Evolutionary conservation across 202 grass and related monocot genomes (phyloP).

Genomic region (Panicum virgatum): DNA sequence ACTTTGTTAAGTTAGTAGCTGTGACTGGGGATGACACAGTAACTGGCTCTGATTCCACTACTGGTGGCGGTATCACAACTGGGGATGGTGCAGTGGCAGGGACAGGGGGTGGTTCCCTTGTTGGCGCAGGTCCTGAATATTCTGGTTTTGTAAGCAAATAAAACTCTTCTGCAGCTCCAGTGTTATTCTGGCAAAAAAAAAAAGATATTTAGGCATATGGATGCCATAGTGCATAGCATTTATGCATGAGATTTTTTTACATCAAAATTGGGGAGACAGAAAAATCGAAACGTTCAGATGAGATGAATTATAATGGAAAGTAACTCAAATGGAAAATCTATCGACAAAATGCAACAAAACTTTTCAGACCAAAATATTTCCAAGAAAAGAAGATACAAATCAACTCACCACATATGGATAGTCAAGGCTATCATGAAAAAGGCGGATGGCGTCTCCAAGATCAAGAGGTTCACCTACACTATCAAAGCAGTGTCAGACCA

Average conservation of each 20-base stretch:
- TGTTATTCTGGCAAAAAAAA: conserved; percentile 64
- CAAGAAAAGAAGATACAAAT: conserved; percentile 26
- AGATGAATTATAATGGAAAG: not conserved
- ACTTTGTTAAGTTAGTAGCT: conserved; percentile 53
- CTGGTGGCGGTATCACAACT: conserved; percentile 46
- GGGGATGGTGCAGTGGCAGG: conserved; percentile 60
- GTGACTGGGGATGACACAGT: conserved; percentile 47
- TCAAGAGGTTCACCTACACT: conserved; percentile 83
- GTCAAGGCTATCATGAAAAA: conserved; percentile 97
- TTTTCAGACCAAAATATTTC: conserved; percentile 10
- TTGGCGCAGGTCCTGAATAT: conserved; percentile 74
- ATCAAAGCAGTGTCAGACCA: conserved; percentile 39
- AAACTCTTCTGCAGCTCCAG: conserved; percentile 75
- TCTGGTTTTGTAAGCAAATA: conserved; percentile 92
- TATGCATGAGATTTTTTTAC: not conserved
- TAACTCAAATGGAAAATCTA: conserved; percentile 1
- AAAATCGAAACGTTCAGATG: not conserved
- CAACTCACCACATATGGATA: conserved; percentile 86
- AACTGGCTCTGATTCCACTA: conserved; percentile 55
- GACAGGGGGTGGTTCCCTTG: conserved; percentile 65
- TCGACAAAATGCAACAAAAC: not conserved
- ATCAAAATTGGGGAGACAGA: not conserved
- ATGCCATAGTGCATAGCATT: conserved; percentile 3
- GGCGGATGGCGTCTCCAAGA: conserved; percentile 83
- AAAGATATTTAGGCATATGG: conserved; percentile 14